Evolutionary conservation across 2,329 filamentous ascomycete species (phyloP).

Genomic region (Colletotrichum spaethianum): DNA sequence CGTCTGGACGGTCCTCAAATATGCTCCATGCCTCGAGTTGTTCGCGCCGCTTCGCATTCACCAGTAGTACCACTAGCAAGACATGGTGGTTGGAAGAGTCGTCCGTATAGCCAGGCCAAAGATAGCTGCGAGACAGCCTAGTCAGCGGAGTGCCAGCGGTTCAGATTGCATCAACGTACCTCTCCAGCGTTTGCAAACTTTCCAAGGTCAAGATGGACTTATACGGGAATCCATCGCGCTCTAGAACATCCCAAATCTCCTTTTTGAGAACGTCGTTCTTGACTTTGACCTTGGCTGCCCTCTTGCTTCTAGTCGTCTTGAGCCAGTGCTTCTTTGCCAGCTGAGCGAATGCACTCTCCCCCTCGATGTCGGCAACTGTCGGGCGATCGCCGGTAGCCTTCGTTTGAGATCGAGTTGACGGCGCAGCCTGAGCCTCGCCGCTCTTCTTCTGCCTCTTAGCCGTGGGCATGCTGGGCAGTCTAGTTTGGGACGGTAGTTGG

Average conservation of each 20-base stretch:
- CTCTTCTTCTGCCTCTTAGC: slow-evolving; percentile 72
- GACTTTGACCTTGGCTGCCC: slow-evolving; percentile 76
- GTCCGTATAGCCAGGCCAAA: slow-evolving; percentile 94
- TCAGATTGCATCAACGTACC: slow-evolving; percentile 59
- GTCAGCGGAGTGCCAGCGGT: slow-evolving; percentile 45
- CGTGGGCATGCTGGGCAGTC: slow-evolving; percentile 64
- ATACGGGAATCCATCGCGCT: slow-evolving; percentile 83
- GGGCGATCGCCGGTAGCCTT: slow-evolving; percentile 66
- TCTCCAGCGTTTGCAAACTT: slow-evolving; percentile 91
- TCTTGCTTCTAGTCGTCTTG: slow-evolving; percentile 66
- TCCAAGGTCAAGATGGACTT: slow-evolving; percentile 87
- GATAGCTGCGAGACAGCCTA: slow-evolving; percentile 70
- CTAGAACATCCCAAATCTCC: slow-evolving; percentile 90
- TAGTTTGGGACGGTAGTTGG: slow-evolving; percentile 7
- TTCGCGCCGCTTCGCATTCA: slow-evolving; percentile 90
- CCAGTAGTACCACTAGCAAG: slow-evolving; percentile 85
- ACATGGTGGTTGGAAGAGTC: slow-evolving; percentile 94
- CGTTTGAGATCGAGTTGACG: slow-evolving; percentile 53
- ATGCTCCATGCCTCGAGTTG: slow-evolving; percentile 90
- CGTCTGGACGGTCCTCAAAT: slow-evolving; percentile 82
- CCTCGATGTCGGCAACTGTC: slow-evolving; percentile 78
- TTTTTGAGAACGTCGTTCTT: slow-evolving; percentile 89
- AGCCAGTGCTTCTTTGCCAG: slow-evolving; percentile 91
- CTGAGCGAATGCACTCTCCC: slow-evolving; percentile 80
- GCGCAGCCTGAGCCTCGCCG: slow-evolving; percentile 56